A percentile compares a stretch with the other conserved stretches of the same genome.
These are phyloP conservation scores for Pseudocercospora fijiensis DNA, from an alignment of 2,329 filamentous ascomycete species.

Conservation along the genomic window DNA sequence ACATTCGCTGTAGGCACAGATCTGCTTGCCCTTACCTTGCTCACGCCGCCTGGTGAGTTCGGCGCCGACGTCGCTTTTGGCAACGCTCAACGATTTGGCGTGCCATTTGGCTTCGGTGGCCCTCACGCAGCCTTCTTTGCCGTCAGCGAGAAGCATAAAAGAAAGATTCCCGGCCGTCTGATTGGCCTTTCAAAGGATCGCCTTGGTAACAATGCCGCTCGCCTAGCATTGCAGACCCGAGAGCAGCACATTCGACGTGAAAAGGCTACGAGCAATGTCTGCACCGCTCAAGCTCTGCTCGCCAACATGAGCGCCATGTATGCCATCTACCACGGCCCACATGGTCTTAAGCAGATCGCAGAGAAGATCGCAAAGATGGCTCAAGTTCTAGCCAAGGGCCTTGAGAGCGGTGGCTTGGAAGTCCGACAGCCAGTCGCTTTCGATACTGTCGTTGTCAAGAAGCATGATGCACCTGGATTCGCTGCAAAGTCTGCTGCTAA, in stretches of 20 bases:
- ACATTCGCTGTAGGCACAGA: constrained; percentile 88
- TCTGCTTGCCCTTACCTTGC: constrained; percentile 77
- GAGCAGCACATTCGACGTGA: constrained; percentile 96
- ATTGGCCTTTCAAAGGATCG: constrained; percentile 92
- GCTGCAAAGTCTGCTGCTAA: constrained; percentile 51
- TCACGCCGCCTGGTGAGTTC: constrained; percentile 89
- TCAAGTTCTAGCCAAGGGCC: constrained; percentile 54
- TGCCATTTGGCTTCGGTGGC: constrained; percentile 87
- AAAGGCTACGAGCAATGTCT: constrained; percentile 97
- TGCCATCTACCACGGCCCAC: constrained; percentile 86
- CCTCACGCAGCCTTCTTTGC: constrained; percentile 98
- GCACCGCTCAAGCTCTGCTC: constrained; percentile 87
- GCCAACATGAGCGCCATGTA: constrained; percentile 97
- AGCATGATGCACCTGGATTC: constrained; percentile 52
- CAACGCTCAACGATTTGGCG: constrained; percentile 85
- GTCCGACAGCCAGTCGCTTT: constrained; percentile 53
- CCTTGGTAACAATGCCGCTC: constrained; percentile 74
- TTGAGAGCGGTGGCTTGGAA: constrained; percentile 58
- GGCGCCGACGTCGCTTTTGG: constrained; percentile 95
- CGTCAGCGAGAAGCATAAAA: constrained; percentile 85
- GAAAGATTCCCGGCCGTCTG: constrained; percentile 87
- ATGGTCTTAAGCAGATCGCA: constrained; percentile 79
- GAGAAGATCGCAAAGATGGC: constrained; percentile 72
- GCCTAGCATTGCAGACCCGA: constrained; percentile 83
- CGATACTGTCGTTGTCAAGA: constrained; percentile 71